Evolutionary conservation across 768 basidiomycete species (phyloP), one percentile per base, ranked within the genome.

Genomic region (Russula olivacea): DNA sequence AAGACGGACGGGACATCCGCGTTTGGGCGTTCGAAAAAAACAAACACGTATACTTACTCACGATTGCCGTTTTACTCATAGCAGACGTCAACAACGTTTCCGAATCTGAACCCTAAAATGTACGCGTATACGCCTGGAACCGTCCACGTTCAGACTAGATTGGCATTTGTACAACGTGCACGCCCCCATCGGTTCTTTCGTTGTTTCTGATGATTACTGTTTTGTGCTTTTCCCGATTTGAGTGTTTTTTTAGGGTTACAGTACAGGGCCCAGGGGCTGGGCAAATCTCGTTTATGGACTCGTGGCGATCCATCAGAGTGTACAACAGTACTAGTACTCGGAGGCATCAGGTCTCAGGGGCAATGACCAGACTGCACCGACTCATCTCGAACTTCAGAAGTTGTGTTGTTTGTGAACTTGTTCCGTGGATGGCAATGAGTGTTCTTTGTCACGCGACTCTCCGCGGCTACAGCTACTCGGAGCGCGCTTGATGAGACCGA

Each of bases 51-150:
- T n/a, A 23, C 47, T 49, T 50, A 51, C 48, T 52, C 55, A 56
- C 43, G 51, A 52, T 63, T 63, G 34, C 56, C 56, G 21, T 63
- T 53, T 58, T 30, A 19, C 55, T 56, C 55, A 21, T 17, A 30
- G 19, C 17, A 49, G 48, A 49, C 23, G 48, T 41, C 21, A 15
- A 61, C 28, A 34, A 34, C 34, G 11, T 12, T n/a, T n/a, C 34
- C 34, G 11, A 36, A 32, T 52, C 49, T 21, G 55, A 52, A 36
- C 50, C 59, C 50, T 53, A 63, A 63, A 63, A 53, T 52, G 23
- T 34, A 34, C 19, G 11, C n/a, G n/a, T n/a, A n/a, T 11, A 36
- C 36, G 38, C 38, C 61, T 41, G 53, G 32, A 15, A 32, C 34
- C 45, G 3, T 25, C 48, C 25, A 49, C 12, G 2, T 0, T 3